These are phyloP conservation scores for Neoboletus brunneissimus DNA, from an alignment of 768 basidiomycete genomes.

Conservation along the genomic window DNA sequence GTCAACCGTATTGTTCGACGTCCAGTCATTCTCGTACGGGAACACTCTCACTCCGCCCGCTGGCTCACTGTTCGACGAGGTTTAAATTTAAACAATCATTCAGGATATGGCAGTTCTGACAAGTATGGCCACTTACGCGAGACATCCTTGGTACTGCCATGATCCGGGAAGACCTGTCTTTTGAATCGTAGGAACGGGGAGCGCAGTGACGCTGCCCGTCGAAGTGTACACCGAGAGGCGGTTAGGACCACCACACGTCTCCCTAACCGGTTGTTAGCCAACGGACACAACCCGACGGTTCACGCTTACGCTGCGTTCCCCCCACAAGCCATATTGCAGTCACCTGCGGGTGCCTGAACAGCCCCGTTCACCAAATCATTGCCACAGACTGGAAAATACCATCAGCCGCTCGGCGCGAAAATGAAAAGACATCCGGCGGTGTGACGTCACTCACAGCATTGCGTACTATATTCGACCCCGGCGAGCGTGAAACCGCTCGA, in stretches of 20 bases:
- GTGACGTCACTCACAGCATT: conserved; percentile 43
- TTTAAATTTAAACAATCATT: background rate
- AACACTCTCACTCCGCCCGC: conserved; percentile 45
- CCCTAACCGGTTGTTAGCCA: conserved; percentile 34
- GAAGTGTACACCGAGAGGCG: conserved; percentile 69
- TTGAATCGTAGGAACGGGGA: conserved; percentile 58
- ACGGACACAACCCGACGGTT: background rate
- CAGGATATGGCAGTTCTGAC: background rate
- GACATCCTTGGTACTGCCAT: conserved; percentile 66
- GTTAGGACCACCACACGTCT: conserved; percentile 72
- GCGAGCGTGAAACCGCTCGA: conserved; percentile 59
- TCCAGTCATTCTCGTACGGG: conserved; percentile 57
- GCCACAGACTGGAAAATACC: conserved; percentile 58
- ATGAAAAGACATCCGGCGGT: background rate
- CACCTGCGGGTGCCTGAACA: conserved; percentile 41
- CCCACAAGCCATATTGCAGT: conserved; percentile 73
- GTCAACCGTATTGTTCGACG: conserved; percentile 59
- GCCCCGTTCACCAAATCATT: conserved; percentile 63
- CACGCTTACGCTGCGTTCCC: conserved; percentile 63
- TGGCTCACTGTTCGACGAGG: conserved; percentile 42
- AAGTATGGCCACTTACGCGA: conserved; percentile 43
- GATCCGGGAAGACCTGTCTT: conserved; percentile 58
- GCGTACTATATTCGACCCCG: conserved; percentile 60
- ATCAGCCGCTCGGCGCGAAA: background rate
- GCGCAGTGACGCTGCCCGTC: conserved; percentile 45